These are phyloP conservation scores for Aspergillus leporis DNA, from an alignment of 495 filamentous ascomycete species.

Conservation along the genomic window DNA sequence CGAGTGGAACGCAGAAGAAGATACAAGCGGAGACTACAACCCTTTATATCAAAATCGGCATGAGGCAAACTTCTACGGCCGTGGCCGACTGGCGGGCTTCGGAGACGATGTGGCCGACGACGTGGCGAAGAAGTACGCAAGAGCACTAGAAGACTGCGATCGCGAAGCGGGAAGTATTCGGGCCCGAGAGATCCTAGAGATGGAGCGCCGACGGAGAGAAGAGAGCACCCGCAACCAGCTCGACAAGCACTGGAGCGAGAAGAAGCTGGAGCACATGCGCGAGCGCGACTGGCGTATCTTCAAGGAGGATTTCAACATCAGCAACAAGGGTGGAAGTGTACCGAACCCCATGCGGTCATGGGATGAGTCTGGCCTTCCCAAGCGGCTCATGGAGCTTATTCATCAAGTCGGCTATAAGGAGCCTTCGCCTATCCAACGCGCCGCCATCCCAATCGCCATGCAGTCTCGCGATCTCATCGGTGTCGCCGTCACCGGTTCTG, in stretches of 20 bases:
- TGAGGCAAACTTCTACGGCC: conserved; percentile 76
- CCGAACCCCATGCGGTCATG: conserved; percentile 97
- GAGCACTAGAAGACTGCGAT: conserved; percentile 76
- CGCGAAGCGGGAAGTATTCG: conserved; percentile 74
- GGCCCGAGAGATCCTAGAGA: conserved; percentile 81
- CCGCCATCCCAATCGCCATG: conserved; percentile 92
- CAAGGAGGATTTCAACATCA: conserved; percentile 99
- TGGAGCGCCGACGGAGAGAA: conserved; percentile 78
- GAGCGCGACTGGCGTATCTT: conserved; percentile 99
- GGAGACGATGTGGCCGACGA: conserved; percentile 73
- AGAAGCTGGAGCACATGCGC: conserved; percentile 92
- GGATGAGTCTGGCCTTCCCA: conserved; percentile 81
- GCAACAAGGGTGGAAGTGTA: conserved; percentile 85
- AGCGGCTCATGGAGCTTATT: conserved; percentile 79
- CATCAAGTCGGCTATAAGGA: conserved; percentile 88
- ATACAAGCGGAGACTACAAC: conserved; percentile 88
- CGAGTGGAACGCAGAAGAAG: conserved; percentile 96
- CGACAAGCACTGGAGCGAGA: conserved; percentile 97
- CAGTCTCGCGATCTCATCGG: conserved; percentile 94
- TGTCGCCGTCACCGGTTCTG: conserved; percentile 97
- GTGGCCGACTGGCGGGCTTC: conserved; percentile 81
- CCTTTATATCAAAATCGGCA: conserved; percentile 78
- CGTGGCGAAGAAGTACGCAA: conserved; percentile 71
- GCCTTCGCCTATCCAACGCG: conserved; percentile 88
- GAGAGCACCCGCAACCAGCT: conserved; percentile 69